Percentiles rank a stretch among this genome's conserved stretches.
These are phyloP conservation scores for Aspergillus puulaauensis DNA, from an alignment of 2,329 filamentous ascomycete species.

Conservation along the genomic window DNA sequence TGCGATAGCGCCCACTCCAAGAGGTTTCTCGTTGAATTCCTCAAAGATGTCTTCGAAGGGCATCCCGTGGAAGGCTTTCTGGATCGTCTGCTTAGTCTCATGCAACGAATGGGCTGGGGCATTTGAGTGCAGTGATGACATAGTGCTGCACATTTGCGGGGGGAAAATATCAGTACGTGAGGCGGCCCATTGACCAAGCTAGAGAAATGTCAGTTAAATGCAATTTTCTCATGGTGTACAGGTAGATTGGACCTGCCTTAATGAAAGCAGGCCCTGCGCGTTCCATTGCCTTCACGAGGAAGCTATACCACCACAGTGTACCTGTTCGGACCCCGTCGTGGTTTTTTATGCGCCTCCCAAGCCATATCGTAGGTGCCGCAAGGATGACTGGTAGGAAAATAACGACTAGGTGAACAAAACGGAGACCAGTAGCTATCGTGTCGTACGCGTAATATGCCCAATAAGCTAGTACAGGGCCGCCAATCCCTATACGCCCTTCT, in stretches of 20 bases:
- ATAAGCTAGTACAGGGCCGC: constrained; percentile 63
- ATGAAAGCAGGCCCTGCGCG: constrained; percentile 93
- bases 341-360: constrained; percentile 64
- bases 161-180: constrained; percentile 97
- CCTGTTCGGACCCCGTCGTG: constrained; percentile 75
- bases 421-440: constrained; percentile 78
- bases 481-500: constrained; percentile 57
- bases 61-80: constrained; percentile 76
- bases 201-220: constrained; percentile 9
- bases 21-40: constrained; percentile 84
- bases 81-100: constrained; percentile 75
- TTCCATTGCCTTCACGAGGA: constrained; percentile 88
- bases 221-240: neutral
- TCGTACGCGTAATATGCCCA: constrained; percentile 65
- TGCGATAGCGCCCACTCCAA: constrained; percentile 93
- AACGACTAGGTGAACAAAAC: constrained; percentile 81
- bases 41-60: constrained; percentile 90
- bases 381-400: constrained; percentile 91
- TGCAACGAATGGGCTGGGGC: constrained; percentile 86
- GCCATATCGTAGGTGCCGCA: constrained; percentile 75
- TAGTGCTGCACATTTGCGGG: constrained; percentile 82
- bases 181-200: constrained; percentile 97
- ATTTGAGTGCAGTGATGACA: constrained; percentile 94
- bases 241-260: constrained; percentile 61
- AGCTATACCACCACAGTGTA: constrained; percentile 91